Conservation (phyloP, 2,329 filamentous ascomycete species). For the Eurotiales sp. region DNA sequence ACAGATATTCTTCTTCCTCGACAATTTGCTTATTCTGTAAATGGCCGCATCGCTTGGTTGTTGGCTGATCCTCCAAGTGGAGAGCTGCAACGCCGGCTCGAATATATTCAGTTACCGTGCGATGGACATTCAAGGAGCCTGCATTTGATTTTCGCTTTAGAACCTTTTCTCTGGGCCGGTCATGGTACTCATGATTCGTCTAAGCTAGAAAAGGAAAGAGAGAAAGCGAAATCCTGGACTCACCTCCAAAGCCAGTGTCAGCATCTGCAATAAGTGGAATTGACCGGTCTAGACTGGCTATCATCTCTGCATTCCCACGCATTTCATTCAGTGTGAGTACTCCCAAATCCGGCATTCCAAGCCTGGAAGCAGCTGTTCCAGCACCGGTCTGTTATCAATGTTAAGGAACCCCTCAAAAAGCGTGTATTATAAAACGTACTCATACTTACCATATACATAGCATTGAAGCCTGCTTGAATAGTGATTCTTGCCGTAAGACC, state of each 20-base stretch:
- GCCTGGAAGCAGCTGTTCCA: conserved; percentile 57
- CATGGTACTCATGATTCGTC: too few species aligned
- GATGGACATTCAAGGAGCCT: conserved; percentile 36
- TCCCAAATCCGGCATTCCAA: conserved; percentile 62
- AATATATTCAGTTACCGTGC: conserved; percentile 44
- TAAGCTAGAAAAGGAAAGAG: too few species aligned
- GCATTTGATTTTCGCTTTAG: too few species aligned
- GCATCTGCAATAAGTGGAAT: conserved; percentile 59
- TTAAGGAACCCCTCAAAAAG: background rate
- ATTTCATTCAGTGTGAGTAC: conserved; percentile 62
- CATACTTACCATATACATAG: conserved; percentile 62
- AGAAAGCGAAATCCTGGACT: too few species aligned
- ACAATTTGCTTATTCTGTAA: conserved; percentile 33
- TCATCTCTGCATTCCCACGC: conserved; percentile 61
- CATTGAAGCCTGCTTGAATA: conserved; percentile 59
- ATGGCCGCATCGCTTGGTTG: conserved; percentile 39
- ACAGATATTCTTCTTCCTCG: conserved; percentile 19
- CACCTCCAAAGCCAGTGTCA: conserved; percentile 52
- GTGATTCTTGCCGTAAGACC: conserved; percentile 63
- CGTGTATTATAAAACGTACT: background rate
- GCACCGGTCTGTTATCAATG: conserved; percentile 52
- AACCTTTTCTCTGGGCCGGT: too few species aligned
- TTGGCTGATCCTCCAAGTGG: conserved; percentile 52
- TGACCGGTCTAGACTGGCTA: conserved; percentile 54
- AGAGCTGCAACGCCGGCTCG: conserved; percentile 47